Conservation (phyloP, 2,329 filamentous ascomycete species). For the Rhynchosporium agropyri region DNA sequence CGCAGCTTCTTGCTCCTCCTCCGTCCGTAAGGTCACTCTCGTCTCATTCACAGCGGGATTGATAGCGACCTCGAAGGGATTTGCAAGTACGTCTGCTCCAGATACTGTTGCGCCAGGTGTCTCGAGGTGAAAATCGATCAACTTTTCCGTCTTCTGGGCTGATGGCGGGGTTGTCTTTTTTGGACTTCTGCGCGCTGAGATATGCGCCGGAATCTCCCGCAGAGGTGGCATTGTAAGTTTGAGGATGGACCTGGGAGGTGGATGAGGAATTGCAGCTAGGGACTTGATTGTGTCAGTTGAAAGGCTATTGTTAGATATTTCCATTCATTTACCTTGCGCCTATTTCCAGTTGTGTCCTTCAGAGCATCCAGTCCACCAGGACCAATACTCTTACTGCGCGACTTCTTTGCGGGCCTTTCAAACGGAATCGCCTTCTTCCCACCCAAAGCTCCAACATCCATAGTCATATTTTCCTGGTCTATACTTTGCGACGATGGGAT, state of each 20-base stretch:
- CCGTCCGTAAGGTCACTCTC: conserved; percentile 67
- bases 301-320: background rate
- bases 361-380: conserved; percentile 86
- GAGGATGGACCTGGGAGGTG: conserved; percentile 70
- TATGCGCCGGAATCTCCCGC: conserved; percentile 63
- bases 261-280: conserved; percentile 42
- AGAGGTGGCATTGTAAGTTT: conserved; percentile 74
- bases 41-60: conserved; percentile 45
- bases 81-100: conserved; percentile 48
- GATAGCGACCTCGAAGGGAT: conserved; percentile 50
- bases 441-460: conserved; percentile 58
- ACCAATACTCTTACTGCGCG: conserved; percentile 93
- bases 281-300: conserved; percentile 35
- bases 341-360: conserved; percentile 74
- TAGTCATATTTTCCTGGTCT: conserved; percentile 79
- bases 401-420: conserved; percentile 57
- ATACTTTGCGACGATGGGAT: conserved; percentile 54
- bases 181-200: conserved; percentile 37
- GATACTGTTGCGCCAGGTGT: conserved; percentile 30
- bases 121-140: conserved; percentile 39
- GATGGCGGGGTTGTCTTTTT: conserved; percentile 38
- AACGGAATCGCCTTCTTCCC: conserved; percentile 35
- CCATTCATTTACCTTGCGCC: conserved; percentile 67
- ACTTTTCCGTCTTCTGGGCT: conserved; percentile 28
- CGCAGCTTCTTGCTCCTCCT: conserved; percentile 71